These are phyloP conservation scores for Pichia sp. DNA, from an alignment of 1,139 yeast genomes.

Conservation along the genomic window DNA sequence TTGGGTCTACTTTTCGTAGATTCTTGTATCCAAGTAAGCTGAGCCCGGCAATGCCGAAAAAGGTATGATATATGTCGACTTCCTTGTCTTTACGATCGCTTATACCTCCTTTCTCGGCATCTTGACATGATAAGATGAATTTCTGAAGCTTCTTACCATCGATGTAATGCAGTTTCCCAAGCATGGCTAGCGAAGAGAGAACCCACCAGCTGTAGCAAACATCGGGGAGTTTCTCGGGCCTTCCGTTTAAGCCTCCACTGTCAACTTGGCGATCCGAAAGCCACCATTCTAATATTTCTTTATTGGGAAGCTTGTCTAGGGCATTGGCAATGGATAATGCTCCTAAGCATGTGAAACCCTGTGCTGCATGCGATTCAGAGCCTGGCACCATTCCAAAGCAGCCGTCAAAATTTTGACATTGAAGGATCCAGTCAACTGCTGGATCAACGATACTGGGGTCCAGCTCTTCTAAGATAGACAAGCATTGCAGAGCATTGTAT, in stretches of 20 bases:
- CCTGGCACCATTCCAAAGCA: conserved; percentile 94
- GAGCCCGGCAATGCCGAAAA: conserved; percentile 85
- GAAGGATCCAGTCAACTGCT: conserved; percentile 60
- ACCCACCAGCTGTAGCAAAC: conserved; percentile 99
- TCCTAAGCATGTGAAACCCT: conserved; percentile 82
- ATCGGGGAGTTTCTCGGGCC: conserved; percentile 95
- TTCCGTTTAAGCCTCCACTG: conserved; percentile 89
- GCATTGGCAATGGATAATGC: conserved; percentile 65
- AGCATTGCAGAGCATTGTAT: conserved; percentile 71
- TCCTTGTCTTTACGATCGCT: conserved; percentile 89
- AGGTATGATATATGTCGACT: conserved; percentile 89
- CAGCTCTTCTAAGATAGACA: conserved; percentile 64
- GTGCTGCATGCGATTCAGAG: conserved; percentile 93
- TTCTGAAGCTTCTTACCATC: conserved; percentile 53
- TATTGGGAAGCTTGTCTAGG: conserved; percentile 48
- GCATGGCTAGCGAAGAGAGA: conserved; percentile 67
- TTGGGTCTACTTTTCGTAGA: conserved; percentile 68
- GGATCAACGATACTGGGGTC: conserved; percentile 56
- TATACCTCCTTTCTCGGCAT: conserved; percentile 75
- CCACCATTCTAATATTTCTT: conserved; percentile 69
- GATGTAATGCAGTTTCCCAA: conserved; percentile 70
- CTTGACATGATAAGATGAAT: conserved; percentile 78
- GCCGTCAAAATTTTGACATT: conserved; percentile 89
- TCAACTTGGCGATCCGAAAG: conserved; percentile 86
- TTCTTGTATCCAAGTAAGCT: conserved; percentile 62